Evolutionary conservation across 768 basidiomycete species (phyloP).

Genomic region (Leccinum rimulosum): DNA sequence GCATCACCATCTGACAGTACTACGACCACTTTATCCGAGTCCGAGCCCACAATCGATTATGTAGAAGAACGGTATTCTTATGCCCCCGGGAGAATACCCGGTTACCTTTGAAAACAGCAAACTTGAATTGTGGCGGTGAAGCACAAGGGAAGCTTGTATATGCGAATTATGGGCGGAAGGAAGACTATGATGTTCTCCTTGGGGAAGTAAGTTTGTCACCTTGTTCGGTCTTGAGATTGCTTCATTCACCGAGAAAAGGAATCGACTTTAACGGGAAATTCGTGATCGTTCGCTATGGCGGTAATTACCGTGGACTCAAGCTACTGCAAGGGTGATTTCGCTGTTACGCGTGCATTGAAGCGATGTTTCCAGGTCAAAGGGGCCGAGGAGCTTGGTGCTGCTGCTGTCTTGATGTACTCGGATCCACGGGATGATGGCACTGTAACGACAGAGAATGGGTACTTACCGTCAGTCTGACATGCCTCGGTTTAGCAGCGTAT

Average conservation of each 20-base stretch:
- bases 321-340: conserved; percentile 31
- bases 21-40: too few species aligned
- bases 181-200: conserved; percentile 62
- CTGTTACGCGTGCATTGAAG: not conserved
- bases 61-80: too few species aligned
- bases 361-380: conserved; percentile 59
- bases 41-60: too few species aligned
- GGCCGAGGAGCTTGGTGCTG: conserved; percentile 85
- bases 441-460: conserved; percentile 76
- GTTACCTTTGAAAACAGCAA: conserved; percentile 7
- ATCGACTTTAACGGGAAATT: conserved; percentile 71
- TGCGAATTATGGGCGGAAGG: conserved; percentile 57
- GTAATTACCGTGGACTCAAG: conserved; percentile 85
- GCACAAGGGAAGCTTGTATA: conserved; percentile 60
- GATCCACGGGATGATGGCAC: conserved; percentile 87
- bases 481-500: too few species aligned
- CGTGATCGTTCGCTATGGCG: conserved; percentile 74
- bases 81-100: too few species aligned
- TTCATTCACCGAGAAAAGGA: too few species aligned
- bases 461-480: conserved; percentile 37
- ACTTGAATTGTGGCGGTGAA: conserved; percentile 45
- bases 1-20: too few species aligned
- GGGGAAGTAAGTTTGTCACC: not conserved
- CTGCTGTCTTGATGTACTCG: conserved; percentile 78
- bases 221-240: too few species aligned